Conservation (phyloP, 805 yeast genomes). For the Maudiozyma pseudohumilis region DNA sequence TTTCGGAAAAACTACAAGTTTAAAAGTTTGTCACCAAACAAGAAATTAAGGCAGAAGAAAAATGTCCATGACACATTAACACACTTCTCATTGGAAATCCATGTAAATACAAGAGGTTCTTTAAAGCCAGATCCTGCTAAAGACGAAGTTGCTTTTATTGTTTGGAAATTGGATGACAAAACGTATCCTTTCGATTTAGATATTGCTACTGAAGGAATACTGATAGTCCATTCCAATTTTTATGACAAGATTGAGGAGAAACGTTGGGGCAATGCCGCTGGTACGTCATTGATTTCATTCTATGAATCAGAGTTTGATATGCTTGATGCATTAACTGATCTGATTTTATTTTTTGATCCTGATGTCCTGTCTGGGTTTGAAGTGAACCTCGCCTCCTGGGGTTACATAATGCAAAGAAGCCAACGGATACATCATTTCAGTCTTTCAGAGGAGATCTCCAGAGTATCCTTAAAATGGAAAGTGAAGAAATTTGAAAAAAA, state of each 20-base stretch:
- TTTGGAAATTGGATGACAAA: slow-evolving; percentile 52
- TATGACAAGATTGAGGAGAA: slow-evolving; percentile 3
- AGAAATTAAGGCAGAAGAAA: slow-evolving; percentile 28
- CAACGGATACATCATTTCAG: slow-evolving; percentile 38
- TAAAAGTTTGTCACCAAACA: slow-evolving; percentile 4
- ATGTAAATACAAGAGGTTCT: slow-evolving; percentile 43
- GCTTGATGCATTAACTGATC: slow-evolving; percentile 43
- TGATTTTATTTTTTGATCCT: slow-evolving; percentile 65
- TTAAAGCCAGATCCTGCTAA: slow-evolving; percentile 52
- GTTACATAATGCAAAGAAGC: slow-evolving; percentile 67
- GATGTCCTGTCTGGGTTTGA: slow-evolving; percentile 85
- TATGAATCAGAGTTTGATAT: slow-evolving; percentile 49
- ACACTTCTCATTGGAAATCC: slow-evolving; percentile 59
- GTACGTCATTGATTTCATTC: slow-evolving; percentile 28
- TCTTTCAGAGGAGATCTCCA: slow-evolving; percentile 47
- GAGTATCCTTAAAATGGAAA: slow-evolving; percentile 41
- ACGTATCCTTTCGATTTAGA: slow-evolving; percentile 28
- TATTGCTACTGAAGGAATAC: slow-evolving; percentile 32
- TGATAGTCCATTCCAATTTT: slow-evolving; percentile 12
- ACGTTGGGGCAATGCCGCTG: slow-evolving; percentile 11
- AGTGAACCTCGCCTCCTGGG: slow-evolving; percentile 77
- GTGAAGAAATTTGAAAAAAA: slow-evolving; percentile 47
- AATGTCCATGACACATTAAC: slow-evolving; percentile 40
- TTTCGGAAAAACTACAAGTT: no score
- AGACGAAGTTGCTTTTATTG: slow-evolving; percentile 51